phyloP scores from a whole-genome alignment of 1,139 yeast genomes.

The Yamadazyma epiphylla region DNA sequence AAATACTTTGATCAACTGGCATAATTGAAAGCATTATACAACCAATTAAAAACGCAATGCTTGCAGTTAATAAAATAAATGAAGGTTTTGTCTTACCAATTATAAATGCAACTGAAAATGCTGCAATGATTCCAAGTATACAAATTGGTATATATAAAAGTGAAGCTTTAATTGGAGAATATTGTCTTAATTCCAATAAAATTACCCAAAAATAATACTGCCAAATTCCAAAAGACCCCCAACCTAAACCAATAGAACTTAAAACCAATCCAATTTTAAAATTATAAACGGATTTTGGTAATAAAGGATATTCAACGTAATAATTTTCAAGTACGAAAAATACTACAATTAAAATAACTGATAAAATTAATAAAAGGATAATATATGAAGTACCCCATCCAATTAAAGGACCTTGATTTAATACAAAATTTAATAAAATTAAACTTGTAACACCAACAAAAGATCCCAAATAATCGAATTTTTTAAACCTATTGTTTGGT shows the following conservation, averaged over 20 bases:
- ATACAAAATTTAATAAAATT: constrained; percentile 45
- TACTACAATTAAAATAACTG: constrained; percentile 29
- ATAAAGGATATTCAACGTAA: constrained; percentile 33
- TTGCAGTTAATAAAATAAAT: constrained; percentile 37
- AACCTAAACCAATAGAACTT: constrained; percentile 39
- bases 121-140: constrained; percentile 45
- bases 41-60: constrained; percentile 46
- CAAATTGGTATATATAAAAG: constrained; percentile 44
- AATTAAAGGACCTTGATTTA: constrained; percentile 53
- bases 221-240: constrained; percentile 61
- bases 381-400: constrained; percentile 49
- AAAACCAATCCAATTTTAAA: constrained; percentile 34
- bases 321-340: constrained; percentile 30
- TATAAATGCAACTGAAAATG: constrained; percentile 37
- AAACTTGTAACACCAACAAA: constrained; percentile 45
- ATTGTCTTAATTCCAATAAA: constrained; percentile 39
- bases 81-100: constrained; percentile 44
- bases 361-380: constrained; percentile 39
- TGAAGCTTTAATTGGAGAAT: constrained; percentile 40
- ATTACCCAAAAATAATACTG: constrained; percentile 41
- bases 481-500: constrained; percentile 5
- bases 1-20: constrained; percentile 48
- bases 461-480: constrained; percentile 45
- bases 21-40: constrained; percentile 43
- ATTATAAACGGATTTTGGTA: constrained; percentile 42